phyloP scores from a whole-genome alignment of 805 yeast species.

The Yarrowia deformans region DNA sequence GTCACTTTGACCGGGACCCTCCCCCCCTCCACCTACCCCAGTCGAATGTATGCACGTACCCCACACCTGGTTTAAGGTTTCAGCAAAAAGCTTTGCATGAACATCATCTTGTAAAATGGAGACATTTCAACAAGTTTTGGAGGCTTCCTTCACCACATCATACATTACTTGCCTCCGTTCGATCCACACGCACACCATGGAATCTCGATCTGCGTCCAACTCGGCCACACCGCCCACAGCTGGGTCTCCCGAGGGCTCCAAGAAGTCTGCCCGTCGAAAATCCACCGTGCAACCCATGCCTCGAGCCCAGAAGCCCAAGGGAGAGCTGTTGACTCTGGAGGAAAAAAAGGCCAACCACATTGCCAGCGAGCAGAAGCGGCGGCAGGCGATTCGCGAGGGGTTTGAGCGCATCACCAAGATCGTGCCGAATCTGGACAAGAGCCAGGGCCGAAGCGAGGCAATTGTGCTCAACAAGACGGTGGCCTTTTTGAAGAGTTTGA shows the following conservation, averaged over 20 bases:
- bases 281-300: slow-evolving; percentile 37
- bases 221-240: slow-evolving; percentile 25
- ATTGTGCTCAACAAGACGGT: slow-evolving; percentile 65
- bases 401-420: slow-evolving; percentile 76
- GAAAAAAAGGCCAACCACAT: slow-evolving; percentile 70
- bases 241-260: slow-evolving; percentile 21
- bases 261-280: slow-evolving; percentile 3
- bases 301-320: slow-evolving; percentile 41
- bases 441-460: slow-evolving; percentile 82
- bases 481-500: slow-evolving; percentile 47
- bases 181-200: neutral
- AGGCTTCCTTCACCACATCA: too few species aligned
- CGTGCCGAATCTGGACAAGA: slow-evolving; percentile 73
- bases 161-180: too few species aligned
- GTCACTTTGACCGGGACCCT: too few species aligned
- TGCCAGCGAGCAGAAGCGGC: slow-evolving; percentile 83
- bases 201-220: slow-evolving; percentile 14
- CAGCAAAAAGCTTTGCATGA: too few species aligned
- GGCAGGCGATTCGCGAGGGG: slow-evolving; percentile 83
- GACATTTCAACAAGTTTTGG: too few species aligned
- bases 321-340: slow-evolving; percentile 47
- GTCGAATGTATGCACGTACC: too few species aligned
- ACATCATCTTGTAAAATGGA: too few species aligned
- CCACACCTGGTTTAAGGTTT: too few species aligned
- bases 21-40: too few species aligned